These are phyloP conservation scores for Phytopythium aichiense DNA, from an alignment of 352 stramenopile genomes.

Conservation along the genomic window DNA sequence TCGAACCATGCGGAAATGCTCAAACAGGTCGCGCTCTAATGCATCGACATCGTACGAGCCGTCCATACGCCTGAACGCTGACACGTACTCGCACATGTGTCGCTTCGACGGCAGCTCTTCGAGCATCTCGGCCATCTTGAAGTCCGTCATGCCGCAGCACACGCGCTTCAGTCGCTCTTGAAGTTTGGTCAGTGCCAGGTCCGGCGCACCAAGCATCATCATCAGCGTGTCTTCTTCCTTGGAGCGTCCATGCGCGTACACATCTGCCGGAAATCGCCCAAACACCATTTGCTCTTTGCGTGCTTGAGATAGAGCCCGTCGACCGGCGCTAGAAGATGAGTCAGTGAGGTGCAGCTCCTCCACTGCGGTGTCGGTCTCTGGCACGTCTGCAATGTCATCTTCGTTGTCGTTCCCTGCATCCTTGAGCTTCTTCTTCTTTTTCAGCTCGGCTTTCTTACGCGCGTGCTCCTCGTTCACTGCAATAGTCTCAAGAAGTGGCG, in stretches of 20 bases:
- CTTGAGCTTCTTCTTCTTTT: slow-evolving; percentile 38
- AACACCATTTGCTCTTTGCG: slow-evolving; percentile 62
- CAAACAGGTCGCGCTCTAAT: slow-evolving; percentile 58
- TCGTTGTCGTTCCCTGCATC: slow-evolving; percentile 13
- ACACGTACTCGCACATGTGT: slow-evolving; percentile 81
- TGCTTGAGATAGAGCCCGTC: slow-evolving; percentile 19
- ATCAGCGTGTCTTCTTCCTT: slow-evolving; percentile 47
- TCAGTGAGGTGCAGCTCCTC: slow-evolving; percentile 56
- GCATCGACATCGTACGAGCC: slow-evolving; percentile 44
- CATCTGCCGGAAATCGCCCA: slow-evolving; percentile 52
- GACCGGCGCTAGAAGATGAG: slow-evolving; percentile 23
- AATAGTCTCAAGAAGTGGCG: slow-evolving; percentile 48
- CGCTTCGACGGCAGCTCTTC: slow-evolving; percentile 90
- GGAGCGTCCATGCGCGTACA: slow-evolving; percentile 66
- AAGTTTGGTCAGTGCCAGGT: slow-evolving; percentile 45
- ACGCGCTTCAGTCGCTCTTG: slow-evolving; percentile 46
- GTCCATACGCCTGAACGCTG: slow-evolving; percentile 43
- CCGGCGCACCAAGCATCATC: slow-evolving; percentile 45
- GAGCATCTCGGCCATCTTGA: slow-evolving; percentile 86
- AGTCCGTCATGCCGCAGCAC: slow-evolving; percentile 77
- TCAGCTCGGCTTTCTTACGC: slow-evolving; percentile 34
- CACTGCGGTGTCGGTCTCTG: slow-evolving; percentile 32
- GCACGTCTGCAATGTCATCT: slow-evolving; percentile 17
- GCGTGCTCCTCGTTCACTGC: slow-evolving; percentile 47
- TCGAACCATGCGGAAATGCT: slow-evolving; percentile 79